phyloP scores from a whole-genome alignment of 2,329 filamentous ascomycete genomes.

The Monilinia polystroma region DNA sequence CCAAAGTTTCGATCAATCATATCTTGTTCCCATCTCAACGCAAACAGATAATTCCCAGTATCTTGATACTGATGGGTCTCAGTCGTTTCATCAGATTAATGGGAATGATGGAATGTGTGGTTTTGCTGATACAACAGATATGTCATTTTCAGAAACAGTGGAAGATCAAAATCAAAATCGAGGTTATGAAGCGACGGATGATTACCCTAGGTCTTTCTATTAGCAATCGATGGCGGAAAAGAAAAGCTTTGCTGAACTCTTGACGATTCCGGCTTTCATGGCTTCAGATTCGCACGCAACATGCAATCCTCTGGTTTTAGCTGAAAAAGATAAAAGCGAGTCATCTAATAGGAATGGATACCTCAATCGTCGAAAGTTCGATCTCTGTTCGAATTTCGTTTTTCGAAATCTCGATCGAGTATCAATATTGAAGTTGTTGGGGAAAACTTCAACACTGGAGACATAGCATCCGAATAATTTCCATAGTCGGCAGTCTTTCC shows the following conservation, averaged over 20 bases:
- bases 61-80: not conserved
- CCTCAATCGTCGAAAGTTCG: too few species aligned
- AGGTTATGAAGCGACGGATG: not conserved
- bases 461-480: not conserved
- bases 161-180: not conserved
- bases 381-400: not conserved
- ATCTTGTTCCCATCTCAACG: not conserved
- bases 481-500: not conserved
- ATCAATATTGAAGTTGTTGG: not conserved
- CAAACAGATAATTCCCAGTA: not conserved
- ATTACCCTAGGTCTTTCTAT: not conserved
- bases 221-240: not conserved
- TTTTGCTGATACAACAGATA: not conserved
- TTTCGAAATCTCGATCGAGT: not conserved
- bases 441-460: not conserved
- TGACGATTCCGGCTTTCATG: not conserved
- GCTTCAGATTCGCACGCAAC: not conserved
- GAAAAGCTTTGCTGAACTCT: fast-evolving
- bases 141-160: not conserved
- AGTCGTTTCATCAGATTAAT: not conserved
- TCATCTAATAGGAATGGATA: too few species aligned
- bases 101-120: not conserved
- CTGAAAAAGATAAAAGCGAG: not conserved
- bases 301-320: not conserved
- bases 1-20: not conserved